A percentile compares a stretch with the other conserved stretches of the same genome.
Conservation (phyloP, 441 rosid species). For the Capsella rubella region DNA sequence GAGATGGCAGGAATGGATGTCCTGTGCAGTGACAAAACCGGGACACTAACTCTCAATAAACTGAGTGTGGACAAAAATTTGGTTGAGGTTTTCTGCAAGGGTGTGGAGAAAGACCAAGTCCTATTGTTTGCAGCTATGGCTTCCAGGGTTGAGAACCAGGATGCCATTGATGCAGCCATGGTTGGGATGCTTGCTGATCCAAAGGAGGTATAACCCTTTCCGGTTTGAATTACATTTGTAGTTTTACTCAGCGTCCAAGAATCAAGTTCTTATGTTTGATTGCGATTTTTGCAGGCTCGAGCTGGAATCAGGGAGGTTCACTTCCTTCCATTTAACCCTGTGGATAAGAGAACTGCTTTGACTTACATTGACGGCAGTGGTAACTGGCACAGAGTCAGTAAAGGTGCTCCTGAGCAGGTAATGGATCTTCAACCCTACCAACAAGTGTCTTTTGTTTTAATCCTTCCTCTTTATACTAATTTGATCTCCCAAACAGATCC, state of each 20-base stretch:
- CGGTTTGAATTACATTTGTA: neutral
- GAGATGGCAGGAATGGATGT: slow-evolving; percentile 82
- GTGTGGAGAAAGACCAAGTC: slow-evolving; percentile 60
- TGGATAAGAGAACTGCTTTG: slow-evolving; percentile 69
- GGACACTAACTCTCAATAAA: slow-evolving; percentile 67
- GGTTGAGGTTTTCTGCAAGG: slow-evolving; percentile 65
- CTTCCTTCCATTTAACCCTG: slow-evolving; percentile 71
- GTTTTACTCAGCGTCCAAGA: neutral
- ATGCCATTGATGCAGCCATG: slow-evolving; percentile 65
- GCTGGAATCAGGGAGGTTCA: slow-evolving; percentile 64
- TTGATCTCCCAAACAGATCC: slow-evolving; percentile 50
- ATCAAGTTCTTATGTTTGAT: slow-evolving; percentile 20
- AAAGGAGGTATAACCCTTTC: slow-evolving; percentile 51
- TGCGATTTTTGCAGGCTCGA: slow-evolving; percentile 50
- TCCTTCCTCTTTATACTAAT: neutral
- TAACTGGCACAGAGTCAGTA: slow-evolving; percentile 67
- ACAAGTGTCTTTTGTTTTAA: neutral
- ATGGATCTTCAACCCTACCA: slow-evolving; percentile 4
- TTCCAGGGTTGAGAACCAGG: slow-evolving; percentile 68
- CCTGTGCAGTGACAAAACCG: slow-evolving; percentile 73
- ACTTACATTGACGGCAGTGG: slow-evolving; percentile 55
- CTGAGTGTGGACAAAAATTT: slow-evolving; percentile 61
- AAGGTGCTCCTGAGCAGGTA: slow-evolving; percentile 76
- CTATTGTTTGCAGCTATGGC: slow-evolving; percentile 67
- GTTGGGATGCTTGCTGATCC: slow-evolving; percentile 70